Evolutionary conservation across 306 rosid genomes (phyloP).

Genomic region (Sechiopsis laciniata): DNA sequence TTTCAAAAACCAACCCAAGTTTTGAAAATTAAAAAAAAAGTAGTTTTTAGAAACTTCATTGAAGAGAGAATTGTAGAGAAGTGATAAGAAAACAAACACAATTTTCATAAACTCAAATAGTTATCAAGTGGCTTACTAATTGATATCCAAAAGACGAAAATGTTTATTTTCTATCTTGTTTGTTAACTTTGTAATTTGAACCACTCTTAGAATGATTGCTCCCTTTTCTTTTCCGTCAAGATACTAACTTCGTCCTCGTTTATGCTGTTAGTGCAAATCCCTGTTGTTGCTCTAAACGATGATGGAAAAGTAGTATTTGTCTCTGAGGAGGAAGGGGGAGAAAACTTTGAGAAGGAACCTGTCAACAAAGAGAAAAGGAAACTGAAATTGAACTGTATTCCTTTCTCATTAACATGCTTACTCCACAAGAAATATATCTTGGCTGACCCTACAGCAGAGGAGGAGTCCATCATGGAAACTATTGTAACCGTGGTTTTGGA

Average conservation of each 20-base stretch:
- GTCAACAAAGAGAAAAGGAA: constrained; percentile 73
- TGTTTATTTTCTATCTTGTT: neutral
- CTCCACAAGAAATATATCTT: constrained; percentile 74
- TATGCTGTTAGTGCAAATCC: constrained; percentile 62
- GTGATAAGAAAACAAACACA: no score
- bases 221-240: neutral
- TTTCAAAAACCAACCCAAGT: no score
- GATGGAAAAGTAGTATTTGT: constrained; percentile 65
- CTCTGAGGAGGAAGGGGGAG: constrained; percentile 49
- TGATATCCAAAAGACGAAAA: neutral
- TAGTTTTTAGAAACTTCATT: no score
- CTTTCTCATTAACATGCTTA: constrained; percentile 71
- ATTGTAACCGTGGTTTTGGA: constrained; percentile 69
- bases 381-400: constrained; percentile 53
- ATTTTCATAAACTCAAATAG: no score
- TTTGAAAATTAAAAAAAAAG: no score
- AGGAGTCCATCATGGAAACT: constrained; percentile 83
- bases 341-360: constrained; percentile 39
- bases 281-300: constrained; percentile 62
- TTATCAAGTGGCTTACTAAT: neutral
- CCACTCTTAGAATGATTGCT: constrained; percentile 1
- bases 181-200: constrained; percentile 8
- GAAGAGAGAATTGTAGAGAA: no score
- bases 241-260: neutral
- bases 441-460: constrained; percentile 87